Conservation (phyloP, 2,329 filamentous ascomycete species). For the Cercospora janseana region DNA sequence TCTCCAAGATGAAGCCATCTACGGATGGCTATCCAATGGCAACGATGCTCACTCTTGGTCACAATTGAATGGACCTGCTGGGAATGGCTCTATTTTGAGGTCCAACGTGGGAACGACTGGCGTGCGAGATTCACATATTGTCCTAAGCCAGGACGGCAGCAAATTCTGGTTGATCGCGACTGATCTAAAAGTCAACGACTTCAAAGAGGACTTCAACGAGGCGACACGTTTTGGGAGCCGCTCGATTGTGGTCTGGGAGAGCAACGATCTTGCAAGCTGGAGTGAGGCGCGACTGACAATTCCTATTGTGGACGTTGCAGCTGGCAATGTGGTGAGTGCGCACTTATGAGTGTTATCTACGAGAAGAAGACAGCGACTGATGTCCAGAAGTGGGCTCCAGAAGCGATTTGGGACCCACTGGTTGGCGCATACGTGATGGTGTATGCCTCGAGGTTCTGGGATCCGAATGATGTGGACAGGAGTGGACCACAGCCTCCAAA, state of each 20-base stretch:
- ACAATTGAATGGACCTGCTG: constrained; percentile 14
- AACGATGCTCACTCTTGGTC: constrained; percentile 22
- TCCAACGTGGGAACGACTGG: constrained; percentile 20
- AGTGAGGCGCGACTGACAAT: constrained; percentile 13
- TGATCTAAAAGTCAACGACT: constrained; percentile 27
- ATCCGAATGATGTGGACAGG: constrained; percentile 14
- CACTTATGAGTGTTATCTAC: background rate
- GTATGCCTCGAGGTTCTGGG: constrained; percentile 21
- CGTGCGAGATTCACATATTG: constrained; percentile 22
- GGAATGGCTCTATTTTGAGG: constrained; percentile 18
- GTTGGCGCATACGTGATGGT: constrained; percentile 19
- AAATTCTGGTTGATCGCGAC: constrained; percentile 26
- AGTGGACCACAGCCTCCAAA: constrained; percentile 21
- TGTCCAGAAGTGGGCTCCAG: constrained; percentile 13
- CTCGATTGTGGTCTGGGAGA: constrained; percentile 24
- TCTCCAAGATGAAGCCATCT: constrained; percentile 34
- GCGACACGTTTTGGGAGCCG: constrained; percentile 29
- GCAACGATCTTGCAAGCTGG: constrained; percentile 17
- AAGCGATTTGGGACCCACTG: constrained; percentile 20
- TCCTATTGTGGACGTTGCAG: constrained; percentile 15
- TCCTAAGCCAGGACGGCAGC: constrained; percentile 16
- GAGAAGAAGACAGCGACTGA: background rate
- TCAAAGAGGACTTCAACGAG: constrained; percentile 28
- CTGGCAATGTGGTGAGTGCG: constrained; percentile 18
- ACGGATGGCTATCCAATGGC: constrained; percentile 22